These are phyloP conservation scores for Colletotrichum musae DNA, from an alignment of 2,329 filamentous ascomycete species.

Conservation along the genomic window DNA sequence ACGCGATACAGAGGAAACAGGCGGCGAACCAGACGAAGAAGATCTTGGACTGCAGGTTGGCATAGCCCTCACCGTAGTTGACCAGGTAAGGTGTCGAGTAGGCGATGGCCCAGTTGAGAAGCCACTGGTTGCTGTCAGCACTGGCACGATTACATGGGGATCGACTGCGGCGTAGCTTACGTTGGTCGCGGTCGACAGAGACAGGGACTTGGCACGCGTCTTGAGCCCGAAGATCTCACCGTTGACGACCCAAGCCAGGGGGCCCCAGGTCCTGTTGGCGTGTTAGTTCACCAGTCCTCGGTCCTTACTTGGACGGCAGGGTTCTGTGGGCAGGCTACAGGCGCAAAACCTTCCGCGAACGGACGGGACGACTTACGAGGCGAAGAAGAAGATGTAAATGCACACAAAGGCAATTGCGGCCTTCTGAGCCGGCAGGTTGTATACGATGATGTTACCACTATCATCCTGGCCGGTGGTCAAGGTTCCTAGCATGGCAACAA, in stretches of 20 bases:
- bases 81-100: constrained; percentile 87
- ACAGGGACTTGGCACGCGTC: constrained; percentile 75
- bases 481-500: constrained; percentile 73
- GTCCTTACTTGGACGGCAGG: neutral
- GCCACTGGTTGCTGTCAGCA: constrained; percentile 60
- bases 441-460: constrained; percentile 64
- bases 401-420: constrained; percentile 74
- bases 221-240: constrained; percentile 76
- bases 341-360: neutral
- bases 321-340: neutral
- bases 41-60: constrained; percentile 81
- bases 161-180: constrained; percentile 4
- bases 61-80: constrained; percentile 77
- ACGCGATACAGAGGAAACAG: constrained; percentile 79
- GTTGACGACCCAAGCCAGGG: constrained; percentile 66
- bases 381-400: constrained; percentile 84
- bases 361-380: constrained; percentile 55
- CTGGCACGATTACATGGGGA: too few species aligned
- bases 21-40: constrained; percentile 84
- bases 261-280: constrained; percentile 38
- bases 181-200: constrained; percentile 80
- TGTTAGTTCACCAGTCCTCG: neutral
- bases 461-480: constrained; percentile 65
- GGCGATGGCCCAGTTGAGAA: constrained; percentile 83
- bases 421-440: constrained; percentile 67